phyloP scores from a whole-genome alignment of 2,329 filamentous ascomycete genomes.

The Trichoderma koningiopsis region DNA sequence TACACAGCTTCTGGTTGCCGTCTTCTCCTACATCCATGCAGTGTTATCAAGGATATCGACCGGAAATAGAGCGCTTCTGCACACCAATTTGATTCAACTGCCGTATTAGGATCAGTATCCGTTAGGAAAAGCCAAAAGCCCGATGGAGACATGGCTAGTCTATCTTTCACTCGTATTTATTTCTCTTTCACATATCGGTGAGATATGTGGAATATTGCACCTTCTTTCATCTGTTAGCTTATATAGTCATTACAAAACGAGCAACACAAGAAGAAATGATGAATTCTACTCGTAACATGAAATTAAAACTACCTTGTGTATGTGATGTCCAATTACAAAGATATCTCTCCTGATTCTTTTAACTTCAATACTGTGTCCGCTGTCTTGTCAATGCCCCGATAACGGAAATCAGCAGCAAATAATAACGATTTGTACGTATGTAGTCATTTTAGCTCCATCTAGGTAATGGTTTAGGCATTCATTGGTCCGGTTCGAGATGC shows the following conservation, averaged over 20 bases:
- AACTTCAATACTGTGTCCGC: not conserved
- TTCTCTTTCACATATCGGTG: not conserved
- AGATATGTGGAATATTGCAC: not conserved
- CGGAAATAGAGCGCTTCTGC: not conserved
- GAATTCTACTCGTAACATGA: not conserved
- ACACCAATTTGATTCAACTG: not conserved
- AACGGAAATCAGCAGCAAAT: not conserved
- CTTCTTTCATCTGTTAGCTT: not conserved
- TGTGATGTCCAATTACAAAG: not conserved
- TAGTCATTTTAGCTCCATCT: not conserved
- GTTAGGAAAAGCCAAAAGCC: not conserved
- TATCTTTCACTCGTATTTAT: not conserved
- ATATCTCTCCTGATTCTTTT: not conserved
- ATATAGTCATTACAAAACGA: not conserved
- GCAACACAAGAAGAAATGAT: not conserved
- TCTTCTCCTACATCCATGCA: not conserved
- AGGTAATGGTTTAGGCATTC: not conserved
- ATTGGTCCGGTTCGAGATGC: not conserved
- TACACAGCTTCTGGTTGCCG: not conserved
- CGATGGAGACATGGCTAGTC: not conserved
- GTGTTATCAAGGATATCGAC: not conserved
- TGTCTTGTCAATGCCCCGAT: not conserved
- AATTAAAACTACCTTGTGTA: not conserved
- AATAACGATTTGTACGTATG: not conserved
- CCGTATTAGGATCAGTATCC: slow-evolving; percentile 7